Base-by-base conservation (phyloP, 179 eudicot genomes). In the Beta corolliflora region DNA sequence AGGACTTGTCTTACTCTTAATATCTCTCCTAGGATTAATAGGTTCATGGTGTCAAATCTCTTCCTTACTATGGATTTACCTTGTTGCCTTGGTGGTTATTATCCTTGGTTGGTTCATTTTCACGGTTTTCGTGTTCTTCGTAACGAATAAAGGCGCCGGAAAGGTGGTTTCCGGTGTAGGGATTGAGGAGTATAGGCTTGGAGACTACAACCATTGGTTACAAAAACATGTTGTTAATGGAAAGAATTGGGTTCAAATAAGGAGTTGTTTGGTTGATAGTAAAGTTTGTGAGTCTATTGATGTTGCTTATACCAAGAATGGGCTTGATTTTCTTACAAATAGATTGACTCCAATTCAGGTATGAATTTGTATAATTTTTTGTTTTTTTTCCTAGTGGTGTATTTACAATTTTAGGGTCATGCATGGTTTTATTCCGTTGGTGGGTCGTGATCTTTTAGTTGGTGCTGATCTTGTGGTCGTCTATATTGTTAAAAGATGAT, bases 261-360 rank as follows among this genome's bases (percentile, higher is more conserved):
- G 73, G 87, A 91, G 92, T 80, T 93, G 98, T 84, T 82, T 93
- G 92, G 89, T 86, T 85, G 91, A 89, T 41, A 77, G 83, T 7
- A 71, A 82, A 1, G 75, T 91, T 58, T 94, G 98, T 80, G 63
- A 29, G 13, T 21, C 18, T 59, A 56, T 84, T 50, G 77, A 69
- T 77, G n/a, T 9, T 65, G 81, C 19, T 77, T 77, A 53, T 77
- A 25, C 11, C 1, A 77, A 80, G 29, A 69, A 77, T 65, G 75
- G 77, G 15, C 68, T 15, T 70, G 83, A 31, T 46, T 87, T 89
- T 67, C 71, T 81, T 58, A 81, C 83, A 72, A 56, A 74, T 19
- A 75, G 70, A n/a, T 55, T 94, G 79, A 82, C 90, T 15, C 87
- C 90, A 5, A 79, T 88, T 66, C 88, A 89, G 95, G 98, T 94